Conservation (phyloP, 1,139 yeast genomes). For the Debaryomyces singareniensis region DNA sequence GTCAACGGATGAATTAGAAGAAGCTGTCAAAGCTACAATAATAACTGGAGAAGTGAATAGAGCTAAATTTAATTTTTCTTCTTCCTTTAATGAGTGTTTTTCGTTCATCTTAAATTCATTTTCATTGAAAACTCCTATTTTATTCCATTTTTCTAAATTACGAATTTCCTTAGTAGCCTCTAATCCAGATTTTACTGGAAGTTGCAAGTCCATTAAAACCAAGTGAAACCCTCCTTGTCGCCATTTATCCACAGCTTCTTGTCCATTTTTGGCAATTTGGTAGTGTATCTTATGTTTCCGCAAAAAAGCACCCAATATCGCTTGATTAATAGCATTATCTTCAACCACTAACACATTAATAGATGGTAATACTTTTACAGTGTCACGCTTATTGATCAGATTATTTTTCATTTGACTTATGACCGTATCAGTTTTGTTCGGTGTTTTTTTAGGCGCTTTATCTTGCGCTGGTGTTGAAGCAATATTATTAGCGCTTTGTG, state of each 20-base stretch:
- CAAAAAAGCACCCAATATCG: conserved; percentile 86
- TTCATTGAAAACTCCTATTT: conserved; percentile 73
- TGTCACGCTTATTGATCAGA: conserved; percentile 39
- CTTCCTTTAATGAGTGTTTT: conserved; percentile 19
- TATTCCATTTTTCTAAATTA: conserved; percentile 69
- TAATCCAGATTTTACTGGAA: conserved; percentile 89
- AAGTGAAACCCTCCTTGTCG: conserved; percentile 85
- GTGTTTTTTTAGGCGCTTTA: conserved; percentile 6
- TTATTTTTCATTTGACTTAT: conserved; percentile 15
- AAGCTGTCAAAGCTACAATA: conserved; percentile 92
- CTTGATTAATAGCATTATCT: conserved; percentile 91
- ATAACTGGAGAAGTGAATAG: conserved; percentile 85
- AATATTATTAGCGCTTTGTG: neutral
- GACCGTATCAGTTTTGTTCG: conserved; percentile 10
- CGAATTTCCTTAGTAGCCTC: conserved; percentile 90
- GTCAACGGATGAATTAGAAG: conserved; percentile 75
- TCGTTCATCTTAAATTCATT: conserved; percentile 22
- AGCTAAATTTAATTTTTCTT: conserved; percentile 48
- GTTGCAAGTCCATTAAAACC: conserved; percentile 90
- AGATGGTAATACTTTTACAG: conserved; percentile 72
- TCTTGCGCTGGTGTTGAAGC: neutral
- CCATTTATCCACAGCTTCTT: conserved; percentile 92
- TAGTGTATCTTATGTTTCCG: conserved; percentile 81
- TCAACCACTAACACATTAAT: conserved; percentile 90
- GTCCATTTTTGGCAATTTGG: conserved; percentile 84